Evolutionary conservation across 2,329 filamentous ascomycete genomes (phyloP).

Genomic region (Penicillium sp.): DNA sequence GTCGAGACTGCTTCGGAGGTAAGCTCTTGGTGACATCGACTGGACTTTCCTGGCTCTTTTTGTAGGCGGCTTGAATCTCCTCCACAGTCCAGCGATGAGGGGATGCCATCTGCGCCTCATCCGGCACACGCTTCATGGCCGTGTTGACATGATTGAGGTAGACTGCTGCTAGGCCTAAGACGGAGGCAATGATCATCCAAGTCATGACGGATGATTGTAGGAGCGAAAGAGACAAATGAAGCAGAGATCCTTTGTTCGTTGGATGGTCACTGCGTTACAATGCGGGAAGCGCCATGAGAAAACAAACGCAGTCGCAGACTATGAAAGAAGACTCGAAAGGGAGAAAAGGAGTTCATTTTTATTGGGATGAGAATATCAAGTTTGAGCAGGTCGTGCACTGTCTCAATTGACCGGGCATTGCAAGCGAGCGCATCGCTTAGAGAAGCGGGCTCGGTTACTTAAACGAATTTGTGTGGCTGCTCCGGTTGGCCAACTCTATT

Average conservation of each 20-base stretch:
- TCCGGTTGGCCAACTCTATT: constrained; percentile 8
- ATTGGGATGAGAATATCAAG: not conserved
- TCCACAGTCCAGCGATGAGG: constrained; percentile 36
- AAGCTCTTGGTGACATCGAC: constrained; percentile 35
- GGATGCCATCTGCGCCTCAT: constrained; percentile 26
- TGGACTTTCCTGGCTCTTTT: constrained; percentile 26
- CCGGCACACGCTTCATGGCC: constrained; percentile 26
- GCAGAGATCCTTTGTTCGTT: not conserved
- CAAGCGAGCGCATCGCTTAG: constrained; percentile 16
- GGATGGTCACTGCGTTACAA: not conserved
- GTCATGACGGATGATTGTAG: constrained; percentile 6
- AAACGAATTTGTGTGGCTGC: constrained; percentile 11
- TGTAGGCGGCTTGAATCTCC: constrained; percentile 32
- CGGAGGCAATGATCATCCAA: constrained; percentile 11
- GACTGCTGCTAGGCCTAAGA: constrained; percentile 17
- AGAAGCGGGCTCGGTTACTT: constrained; percentile 14
- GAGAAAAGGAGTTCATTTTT: not conserved
- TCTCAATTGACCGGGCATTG: not conserved
- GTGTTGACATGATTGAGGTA: constrained; percentile 33
- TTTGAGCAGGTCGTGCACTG: not conserved
- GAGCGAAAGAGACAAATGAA: not conserved
- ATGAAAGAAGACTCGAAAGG: not conserved
- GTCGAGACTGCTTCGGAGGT: constrained; percentile 37
- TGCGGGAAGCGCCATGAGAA: not conserved
- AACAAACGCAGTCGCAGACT: not conserved